Conservation (phyloP, 1,139 yeast genomes). For the Pichia sp. region DNA sequence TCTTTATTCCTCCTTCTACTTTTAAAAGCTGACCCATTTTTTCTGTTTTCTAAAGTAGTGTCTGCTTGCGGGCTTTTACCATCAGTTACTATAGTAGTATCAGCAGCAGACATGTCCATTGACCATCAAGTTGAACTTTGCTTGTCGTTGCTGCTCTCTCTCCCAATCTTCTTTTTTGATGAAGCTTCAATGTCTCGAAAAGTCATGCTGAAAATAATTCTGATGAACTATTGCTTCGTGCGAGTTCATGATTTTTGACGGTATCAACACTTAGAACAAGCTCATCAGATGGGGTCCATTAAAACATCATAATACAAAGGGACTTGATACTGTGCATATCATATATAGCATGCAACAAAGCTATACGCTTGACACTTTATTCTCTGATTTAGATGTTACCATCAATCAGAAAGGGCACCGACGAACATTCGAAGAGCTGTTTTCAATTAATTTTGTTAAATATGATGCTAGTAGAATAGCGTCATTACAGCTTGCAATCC, state of each 20-base stretch:
- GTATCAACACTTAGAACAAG: no score
- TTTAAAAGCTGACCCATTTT: not conserved
- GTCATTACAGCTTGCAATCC: constrained; percentile 23
- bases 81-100: not conserved
- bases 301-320: no score
- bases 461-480: constrained; percentile 20
- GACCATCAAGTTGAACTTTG: not conserved
- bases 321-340: not conserved
- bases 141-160: not conserved
- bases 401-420: constrained; percentile 14
- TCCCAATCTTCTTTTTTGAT: not conserved
- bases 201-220: not conserved
- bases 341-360: not conserved
- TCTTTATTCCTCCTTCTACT: not conserved
- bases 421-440: constrained; percentile 14
- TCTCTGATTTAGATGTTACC: constrained; percentile 4
- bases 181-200: not conserved
- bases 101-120: not conserved
- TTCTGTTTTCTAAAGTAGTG: not conserved
- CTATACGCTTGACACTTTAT: constrained; percentile 9
- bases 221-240: not conserved
- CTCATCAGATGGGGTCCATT: no score
- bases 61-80: not conserved
- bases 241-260: not conserved
- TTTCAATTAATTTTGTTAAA: constrained; percentile 13